phyloP scores from a whole-genome alignment of 768 basidiomycete genomes.

The Astraeus odoratus region DNA sequence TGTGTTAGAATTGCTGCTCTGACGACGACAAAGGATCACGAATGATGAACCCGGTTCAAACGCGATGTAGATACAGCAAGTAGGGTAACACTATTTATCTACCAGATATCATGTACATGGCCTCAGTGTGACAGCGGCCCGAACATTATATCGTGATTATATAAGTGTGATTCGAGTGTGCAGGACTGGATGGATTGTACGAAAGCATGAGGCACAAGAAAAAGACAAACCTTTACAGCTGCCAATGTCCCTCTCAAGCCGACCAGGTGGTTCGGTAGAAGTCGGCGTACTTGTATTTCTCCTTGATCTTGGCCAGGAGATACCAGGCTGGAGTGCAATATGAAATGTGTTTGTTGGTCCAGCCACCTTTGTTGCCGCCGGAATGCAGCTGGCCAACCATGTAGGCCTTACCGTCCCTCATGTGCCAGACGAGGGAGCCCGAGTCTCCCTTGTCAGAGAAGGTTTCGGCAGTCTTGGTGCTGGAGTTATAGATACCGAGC shows the following conservation, averaged over 20 bases:
- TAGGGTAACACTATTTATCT: no score
- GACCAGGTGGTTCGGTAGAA: constrained; percentile 21
- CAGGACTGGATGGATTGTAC: no score
- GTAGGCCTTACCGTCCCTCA: constrained; percentile 12
- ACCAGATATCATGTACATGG: no score
- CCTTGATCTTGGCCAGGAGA: constrained; percentile 20
- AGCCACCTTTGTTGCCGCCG: constrained; percentile 19
- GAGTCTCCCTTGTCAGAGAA: constrained; percentile 37
- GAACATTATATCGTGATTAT: no score
- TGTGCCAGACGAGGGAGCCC: constrained; percentile 30
- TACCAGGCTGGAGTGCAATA: constrained; percentile 28
- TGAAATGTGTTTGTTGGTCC: constrained; percentile 21
- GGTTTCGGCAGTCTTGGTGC: constrained; percentile 16
- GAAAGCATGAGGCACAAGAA: no score
- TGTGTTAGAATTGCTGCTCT: no score
- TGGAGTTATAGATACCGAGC: constrained; percentile 29
- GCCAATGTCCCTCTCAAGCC: not conserved
- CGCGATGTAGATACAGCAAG: no score
- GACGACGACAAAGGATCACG: no score
- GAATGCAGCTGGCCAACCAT: constrained; percentile 27
- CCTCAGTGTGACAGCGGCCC: no score
- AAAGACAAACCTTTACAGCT: no score
- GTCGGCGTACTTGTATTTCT: constrained; percentile 18
- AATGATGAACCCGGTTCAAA: no score
- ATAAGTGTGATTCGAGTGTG: no score